Conservation (phyloP, 169 alveolate species). For the Plasmodium ovale region DNA sequence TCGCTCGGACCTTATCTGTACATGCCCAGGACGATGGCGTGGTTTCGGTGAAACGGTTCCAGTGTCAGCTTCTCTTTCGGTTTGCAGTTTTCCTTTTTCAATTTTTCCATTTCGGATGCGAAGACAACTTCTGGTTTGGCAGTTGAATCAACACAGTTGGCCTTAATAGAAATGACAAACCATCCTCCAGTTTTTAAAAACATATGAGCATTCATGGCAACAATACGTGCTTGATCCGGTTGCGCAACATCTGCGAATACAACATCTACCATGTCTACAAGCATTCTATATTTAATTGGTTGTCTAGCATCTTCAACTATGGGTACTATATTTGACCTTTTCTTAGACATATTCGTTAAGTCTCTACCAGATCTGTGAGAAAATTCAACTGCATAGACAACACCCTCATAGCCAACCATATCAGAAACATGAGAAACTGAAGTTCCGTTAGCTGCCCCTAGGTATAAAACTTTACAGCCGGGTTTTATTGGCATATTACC, state of each 20-base stretch:
- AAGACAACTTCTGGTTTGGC: conserved; percentile 98
- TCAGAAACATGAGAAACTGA: conserved; percentile 99
- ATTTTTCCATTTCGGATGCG: conserved; percentile 92
- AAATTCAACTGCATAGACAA: conserved; percentile 99
- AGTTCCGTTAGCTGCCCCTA: conserved; percentile 99
- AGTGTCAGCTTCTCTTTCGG: conserved; percentile 97
- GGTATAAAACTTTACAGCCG: conserved; percentile 96
- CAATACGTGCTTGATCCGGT: conserved; percentile 98
- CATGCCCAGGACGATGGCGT: conserved; percentile 98
- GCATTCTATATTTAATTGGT: conserved; percentile 98
- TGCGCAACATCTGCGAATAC: conserved; percentile 99
- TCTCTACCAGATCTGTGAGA: conserved; percentile 98
- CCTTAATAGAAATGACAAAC: conserved; percentile 98
- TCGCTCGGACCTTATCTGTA: conserved; percentile 88
- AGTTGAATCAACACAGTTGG: conserved; percentile 98
- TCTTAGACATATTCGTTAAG: conserved; percentile 98
- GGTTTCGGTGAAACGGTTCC: conserved; percentile 99
- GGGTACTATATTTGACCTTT: conserved; percentile 98
- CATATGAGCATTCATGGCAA: conserved; percentile 95
- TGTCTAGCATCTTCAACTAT: conserved; percentile 99
- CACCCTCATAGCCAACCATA: conserved; percentile 98
- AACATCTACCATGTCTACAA: conserved; percentile 98
- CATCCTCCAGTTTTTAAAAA: conserved; percentile 98
- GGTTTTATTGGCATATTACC: conserved; percentile 97
- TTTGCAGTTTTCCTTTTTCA: conserved; percentile 94